Evolutionary conservation across 2,329 filamentous ascomycete genomes (phyloP).

Genomic region (Teratosphaeria gauchensis): DNA sequence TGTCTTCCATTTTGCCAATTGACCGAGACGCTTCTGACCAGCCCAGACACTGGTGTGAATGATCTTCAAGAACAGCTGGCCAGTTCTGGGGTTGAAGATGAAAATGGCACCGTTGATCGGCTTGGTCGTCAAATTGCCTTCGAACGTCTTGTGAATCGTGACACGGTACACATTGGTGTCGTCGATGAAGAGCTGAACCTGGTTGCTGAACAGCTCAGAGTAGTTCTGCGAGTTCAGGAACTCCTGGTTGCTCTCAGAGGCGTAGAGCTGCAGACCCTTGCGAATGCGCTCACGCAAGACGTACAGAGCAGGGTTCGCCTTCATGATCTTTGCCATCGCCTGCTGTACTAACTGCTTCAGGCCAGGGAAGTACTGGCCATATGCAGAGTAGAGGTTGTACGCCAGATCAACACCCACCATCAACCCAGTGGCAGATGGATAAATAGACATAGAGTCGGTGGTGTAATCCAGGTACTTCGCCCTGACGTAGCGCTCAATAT

Average conservation of each 20-base stretch:
- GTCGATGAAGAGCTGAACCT: constrained; percentile 97
- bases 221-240: constrained; percentile 99
- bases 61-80: constrained; percentile 96
- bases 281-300: constrained; percentile 95
- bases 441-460: constrained; percentile 96
- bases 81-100: constrained; percentile 98
- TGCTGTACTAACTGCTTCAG: constrained; percentile 92
- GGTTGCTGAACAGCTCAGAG: constrained; percentile 97
- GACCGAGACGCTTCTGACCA: constrained; percentile 95
- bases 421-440: constrained; percentile 88
- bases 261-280: constrained; percentile 95
- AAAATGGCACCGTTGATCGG: constrained; percentile 99
- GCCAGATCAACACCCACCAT: constrained; percentile 98
- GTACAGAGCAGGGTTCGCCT: constrained; percentile 93
- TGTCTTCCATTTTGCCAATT: constrained; percentile 98
- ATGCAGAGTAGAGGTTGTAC: constrained; percentile 97
- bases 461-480: constrained; percentile 99
- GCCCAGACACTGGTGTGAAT: constrained; percentile 99
- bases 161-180: constrained; percentile 99
- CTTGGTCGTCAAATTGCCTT: constrained; percentile 97
- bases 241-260: constrained; percentile 97
- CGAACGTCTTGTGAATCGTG: constrained; percentile 98
- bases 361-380: constrained; percentile 97
- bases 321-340: constrained; percentile 99
- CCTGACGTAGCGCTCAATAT: constrained; percentile 94